Base-by-base conservation (phyloP, 2,329 filamentous ascomycete species). In the Paecilomyces fulvus region DNA sequence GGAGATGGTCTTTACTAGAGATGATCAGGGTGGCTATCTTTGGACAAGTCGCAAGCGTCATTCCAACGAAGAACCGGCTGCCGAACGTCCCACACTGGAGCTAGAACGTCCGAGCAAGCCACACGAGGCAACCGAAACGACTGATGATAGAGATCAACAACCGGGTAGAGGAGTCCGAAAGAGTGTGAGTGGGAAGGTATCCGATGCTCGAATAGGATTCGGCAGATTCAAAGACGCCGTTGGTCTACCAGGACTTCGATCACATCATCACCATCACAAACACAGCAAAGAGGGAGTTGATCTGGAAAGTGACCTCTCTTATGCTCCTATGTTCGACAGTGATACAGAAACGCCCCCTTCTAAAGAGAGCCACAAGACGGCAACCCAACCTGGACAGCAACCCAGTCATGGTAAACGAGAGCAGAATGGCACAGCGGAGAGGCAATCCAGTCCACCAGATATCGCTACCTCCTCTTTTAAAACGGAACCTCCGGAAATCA, bases 161-260 rank as follows among this genome's bases (percentile, higher is more conserved):
- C 69, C 83, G 23, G 82, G 85, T 30, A 85, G 81, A 62, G 82
- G 83, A 0, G 81, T 90, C 14, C 88, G 92, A 70, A 94, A 89
- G 69, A 88, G 86, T 58, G 89, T 94, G 14, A 87, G 87, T 2
- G 89, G 83, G 4, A 87, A 88, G 61, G 87, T 89, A 68, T 88
- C 83, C 60, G 90, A 95, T 71, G 89, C 90, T 50, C 85, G 88
- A 51, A 90, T 87, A 56, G 90, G 91, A 0, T 80, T 96, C 56
- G 89, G 88, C 1, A 85, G 89, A 33, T 91, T 96, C 69, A 92
- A 92, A 67, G 90, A 92, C 67, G 90, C 86, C 2, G 88, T 96
- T 33, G 89, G 89, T 1, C 53, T 72, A 3, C 68, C 69, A 12
- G 64, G 68, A 25, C 66, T 71, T 48, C 73, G 74, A 21, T 73